These are phyloP conservation scores for Aegle marmelos DNA, from an alignment of 345 rosid genomes.

Conservation along the genomic window DNA sequence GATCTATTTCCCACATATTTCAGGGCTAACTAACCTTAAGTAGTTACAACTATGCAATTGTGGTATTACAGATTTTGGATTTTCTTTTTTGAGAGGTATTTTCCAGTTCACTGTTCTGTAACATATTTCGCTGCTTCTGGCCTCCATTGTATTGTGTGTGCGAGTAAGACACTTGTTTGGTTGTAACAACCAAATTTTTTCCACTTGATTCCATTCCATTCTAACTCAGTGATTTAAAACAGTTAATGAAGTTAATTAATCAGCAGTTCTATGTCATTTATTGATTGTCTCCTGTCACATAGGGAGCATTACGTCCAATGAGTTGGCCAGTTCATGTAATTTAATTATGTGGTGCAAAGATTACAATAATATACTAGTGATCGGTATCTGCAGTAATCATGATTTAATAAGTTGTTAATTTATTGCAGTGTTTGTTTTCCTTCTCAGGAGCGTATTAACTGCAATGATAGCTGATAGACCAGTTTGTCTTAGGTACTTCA, in stretches of 20 bases:
- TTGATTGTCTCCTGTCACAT: too few species aligned
- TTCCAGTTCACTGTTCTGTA: not conserved
- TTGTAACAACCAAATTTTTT: too few species aligned
- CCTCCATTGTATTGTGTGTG: not conserved
- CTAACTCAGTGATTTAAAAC: too few species aligned
- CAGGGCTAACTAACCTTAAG: slow-evolving; percentile 48
- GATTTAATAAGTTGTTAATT: not conserved
- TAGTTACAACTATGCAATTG: slow-evolving; percentile 49
- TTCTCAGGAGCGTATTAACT: not conserved
- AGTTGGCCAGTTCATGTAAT: too few species aligned
- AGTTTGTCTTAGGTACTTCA: not conserved
- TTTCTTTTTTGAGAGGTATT: slow-evolving; percentile 52
- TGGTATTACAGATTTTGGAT: slow-evolving; percentile 51
- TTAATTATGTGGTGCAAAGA: not conserved
- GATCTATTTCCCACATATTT: slow-evolving; percentile 9
- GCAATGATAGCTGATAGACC: not conserved
- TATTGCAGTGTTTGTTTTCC: not conserved
- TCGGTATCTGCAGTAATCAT: not conserved
- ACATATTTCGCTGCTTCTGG: not conserved
- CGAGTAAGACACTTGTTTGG: not conserved
- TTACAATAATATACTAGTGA: not conserved
- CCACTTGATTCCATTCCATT: too few species aligned
- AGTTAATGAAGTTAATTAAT: too few species aligned
- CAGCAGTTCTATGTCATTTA: too few species aligned
- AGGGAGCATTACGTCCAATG: too few species aligned